Conservation (phyloP, 2,329 filamentous ascomycete species). For the Neonectria ditissima region DNA sequence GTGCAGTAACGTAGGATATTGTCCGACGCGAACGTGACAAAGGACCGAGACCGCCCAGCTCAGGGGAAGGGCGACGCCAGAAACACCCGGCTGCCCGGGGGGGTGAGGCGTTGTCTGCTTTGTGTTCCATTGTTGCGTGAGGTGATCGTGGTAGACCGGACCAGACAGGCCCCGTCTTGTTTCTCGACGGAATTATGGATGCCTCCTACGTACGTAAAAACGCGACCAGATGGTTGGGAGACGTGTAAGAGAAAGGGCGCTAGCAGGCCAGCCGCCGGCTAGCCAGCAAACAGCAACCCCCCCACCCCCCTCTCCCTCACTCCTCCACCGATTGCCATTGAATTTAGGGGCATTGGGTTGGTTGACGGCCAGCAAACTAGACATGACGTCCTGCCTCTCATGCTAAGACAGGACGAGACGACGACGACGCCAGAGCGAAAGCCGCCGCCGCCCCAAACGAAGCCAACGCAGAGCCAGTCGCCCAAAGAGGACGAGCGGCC, state of each 20-base stretch:
- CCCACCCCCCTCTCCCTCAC: background rate
- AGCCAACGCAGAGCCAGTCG: slow-evolving; percentile 7
- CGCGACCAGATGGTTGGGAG: background rate
- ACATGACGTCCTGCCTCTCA: slow-evolving; percentile 3
- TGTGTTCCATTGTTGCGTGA: background rate
- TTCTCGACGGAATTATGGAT: background rate
- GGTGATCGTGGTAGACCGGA: background rate
- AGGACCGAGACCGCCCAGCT: background rate
- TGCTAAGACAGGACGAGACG: slow-evolving; percentile 12
- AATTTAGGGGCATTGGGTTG: background rate
- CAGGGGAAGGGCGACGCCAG: background rate
- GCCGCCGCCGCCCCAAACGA: background rate
- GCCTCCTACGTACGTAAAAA: background rate
- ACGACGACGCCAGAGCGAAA: slow-evolving; percentile 13
- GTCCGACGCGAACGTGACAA: background rate
- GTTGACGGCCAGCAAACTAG: background rate
- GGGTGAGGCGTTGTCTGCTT: slow-evolving; percentile 3
- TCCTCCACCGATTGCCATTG: background rate
- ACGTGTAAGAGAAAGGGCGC: background rate
- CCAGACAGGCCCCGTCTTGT: background rate
- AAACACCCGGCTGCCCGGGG: slow-evolving; percentile 1
- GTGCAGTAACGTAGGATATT: background rate
- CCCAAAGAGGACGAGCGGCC: slow-evolving; percentile 12
- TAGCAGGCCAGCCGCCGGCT: background rate
- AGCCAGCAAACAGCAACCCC: background rate